These are phyloP conservation scores for Fusarium heterosporum DNA, from an alignment of 2,329 filamentous ascomycete genomes.

Conservation along the genomic window DNA sequence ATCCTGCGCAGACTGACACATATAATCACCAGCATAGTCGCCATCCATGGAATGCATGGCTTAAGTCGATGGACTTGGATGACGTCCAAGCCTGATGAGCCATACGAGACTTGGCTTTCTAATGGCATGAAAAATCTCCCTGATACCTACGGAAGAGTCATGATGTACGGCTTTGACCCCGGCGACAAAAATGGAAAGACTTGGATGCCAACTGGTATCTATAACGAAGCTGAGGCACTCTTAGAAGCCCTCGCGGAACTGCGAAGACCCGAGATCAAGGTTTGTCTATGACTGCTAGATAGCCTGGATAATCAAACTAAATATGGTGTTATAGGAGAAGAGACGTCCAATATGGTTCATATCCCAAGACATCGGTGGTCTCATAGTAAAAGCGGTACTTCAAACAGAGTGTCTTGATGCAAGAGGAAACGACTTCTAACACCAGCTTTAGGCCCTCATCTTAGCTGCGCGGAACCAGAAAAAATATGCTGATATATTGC, in stretches of 20 bases:
- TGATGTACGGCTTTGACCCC: conserved; percentile 4
- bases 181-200: background rate
- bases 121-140: too few relatives aligned
- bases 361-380: conserved; percentile 21
- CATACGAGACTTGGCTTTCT: too few relatives aligned
- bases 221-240: background rate
- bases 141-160: background rate
- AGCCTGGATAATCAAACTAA: too few relatives aligned
- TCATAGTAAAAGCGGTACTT: conserved; percentile 17
- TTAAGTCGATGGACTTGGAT: too few relatives aligned
- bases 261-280: conserved; percentile 1
- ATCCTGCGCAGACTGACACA: too few relatives aligned
- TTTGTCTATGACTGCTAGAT: too few relatives aligned
- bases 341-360: conserved; percentile 12
- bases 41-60: too few relatives aligned
- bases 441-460: background rate
- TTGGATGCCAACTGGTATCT: background rate
- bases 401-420: too few relatives aligned
- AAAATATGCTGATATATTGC: background rate
- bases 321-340: background rate
- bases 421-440: too few relatives aligned
- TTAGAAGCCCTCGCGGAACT: background rate
- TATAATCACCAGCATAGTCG: too few relatives aligned
- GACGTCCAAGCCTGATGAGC: too few relatives aligned
- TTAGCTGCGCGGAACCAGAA: background rate